These are phyloP conservation scores for Alternaria sp. DNA, from an alignment of 2,329 filamentous ascomycete species.

Conservation along the genomic window DNA sequence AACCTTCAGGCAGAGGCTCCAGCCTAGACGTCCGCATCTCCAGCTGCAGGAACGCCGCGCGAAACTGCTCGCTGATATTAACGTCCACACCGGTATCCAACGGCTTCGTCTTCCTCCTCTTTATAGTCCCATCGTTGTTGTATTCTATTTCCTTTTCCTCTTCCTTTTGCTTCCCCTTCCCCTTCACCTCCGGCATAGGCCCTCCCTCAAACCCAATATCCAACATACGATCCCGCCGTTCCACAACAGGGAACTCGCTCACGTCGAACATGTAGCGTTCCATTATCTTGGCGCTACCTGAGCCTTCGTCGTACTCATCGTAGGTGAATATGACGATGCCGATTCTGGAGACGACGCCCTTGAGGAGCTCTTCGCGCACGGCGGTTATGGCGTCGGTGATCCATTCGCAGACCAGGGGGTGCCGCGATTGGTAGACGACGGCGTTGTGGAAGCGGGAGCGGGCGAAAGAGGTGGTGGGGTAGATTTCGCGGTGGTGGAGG, in stretches of 20 bases:
- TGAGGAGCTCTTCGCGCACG: slow-evolving; percentile 71
- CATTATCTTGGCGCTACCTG: slow-evolving; percentile 55
- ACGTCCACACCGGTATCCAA: slow-evolving; percentile 38
- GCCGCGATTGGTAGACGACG: slow-evolving; percentile 82
- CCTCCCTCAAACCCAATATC: slow-evolving; percentile 58
- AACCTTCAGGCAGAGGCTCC: slow-evolving; percentile 64
- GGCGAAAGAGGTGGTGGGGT: slow-evolving; percentile 79
- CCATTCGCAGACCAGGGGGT: slow-evolving; percentile 86
- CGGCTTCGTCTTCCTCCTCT: slow-evolving; percentile 14
- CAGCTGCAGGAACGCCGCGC: slow-evolving; percentile 69
- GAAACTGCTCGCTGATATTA: slow-evolving; percentile 75
- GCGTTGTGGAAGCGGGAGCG: slow-evolving; percentile 82
- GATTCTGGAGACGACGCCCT: slow-evolving; percentile 60
- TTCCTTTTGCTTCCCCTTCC: not conserved
- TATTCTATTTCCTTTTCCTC: slow-evolving; percentile 13
- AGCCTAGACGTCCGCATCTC: slow-evolving; percentile 66
- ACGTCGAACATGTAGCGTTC: slow-evolving; percentile 68
- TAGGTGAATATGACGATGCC: slow-evolving; percentile 63
- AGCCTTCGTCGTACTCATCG: not conserved
- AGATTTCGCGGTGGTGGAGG: slow-evolving; percentile 80
- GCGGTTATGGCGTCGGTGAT: slow-evolving; percentile 80
- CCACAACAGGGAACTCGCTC: slow-evolving; percentile 61
- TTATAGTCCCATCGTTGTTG: slow-evolving; percentile 6
- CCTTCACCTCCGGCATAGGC: not conserved
- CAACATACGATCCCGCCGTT: slow-evolving; percentile 49